Base-by-base conservation (phyloP, 495 filamentous ascomycete genomes). In the Mycothermus thermophilus region DNA sequence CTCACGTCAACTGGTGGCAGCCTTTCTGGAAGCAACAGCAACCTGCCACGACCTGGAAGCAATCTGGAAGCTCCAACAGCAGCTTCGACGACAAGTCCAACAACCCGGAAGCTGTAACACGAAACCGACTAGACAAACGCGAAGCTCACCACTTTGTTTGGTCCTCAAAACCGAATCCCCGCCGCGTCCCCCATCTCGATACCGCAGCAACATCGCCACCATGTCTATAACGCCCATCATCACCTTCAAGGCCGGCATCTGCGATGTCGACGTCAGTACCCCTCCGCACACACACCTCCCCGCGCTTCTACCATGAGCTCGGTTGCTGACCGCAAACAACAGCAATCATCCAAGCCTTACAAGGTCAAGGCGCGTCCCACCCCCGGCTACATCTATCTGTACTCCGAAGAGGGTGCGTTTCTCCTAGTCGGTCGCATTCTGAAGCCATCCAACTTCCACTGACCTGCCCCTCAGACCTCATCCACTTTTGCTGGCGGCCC, bases 181-280 rank as follows among this genome's bases (percentile, higher is more conserved):
- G n/a, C n/a, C n/a, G n/a, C n/a, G n/a, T n/a, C n/a, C n/a, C n/a
- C n/a, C n/a, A n/a, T n/a, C n/a, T n/a, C n/a, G n/a, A n/a, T n/a
- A n/a, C n/a, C n/a, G n/a, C n/a, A n/a, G n/a, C n/a, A n/a, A n/a
- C n/a, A n/a, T n/a, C 3, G 18, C 38, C 42, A 64, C 21, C 28
- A 92, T 92, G 85, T 82, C 84, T 36, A 75, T 77, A 63, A 57
- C 62, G 42, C 87, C 86, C 19, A 71, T 94, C 48, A 86, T 99
- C 52, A 92, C 86, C 4, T 95, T 99, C 69, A 96, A 93, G 70
- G 92, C 87, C 44, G 92, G 92, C 55, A 74, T 72, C 57, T 99
- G 92, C 62, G 75, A 86, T 14, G 53, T 92, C 32, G 72, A 84
- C 60, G 87, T 96, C 61, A 46, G 80, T 69, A 33, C 31, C 42